Conservation (phyloP, 2,329 filamentous ascomycete genomes). For the Aspergillus sp. region DNA sequence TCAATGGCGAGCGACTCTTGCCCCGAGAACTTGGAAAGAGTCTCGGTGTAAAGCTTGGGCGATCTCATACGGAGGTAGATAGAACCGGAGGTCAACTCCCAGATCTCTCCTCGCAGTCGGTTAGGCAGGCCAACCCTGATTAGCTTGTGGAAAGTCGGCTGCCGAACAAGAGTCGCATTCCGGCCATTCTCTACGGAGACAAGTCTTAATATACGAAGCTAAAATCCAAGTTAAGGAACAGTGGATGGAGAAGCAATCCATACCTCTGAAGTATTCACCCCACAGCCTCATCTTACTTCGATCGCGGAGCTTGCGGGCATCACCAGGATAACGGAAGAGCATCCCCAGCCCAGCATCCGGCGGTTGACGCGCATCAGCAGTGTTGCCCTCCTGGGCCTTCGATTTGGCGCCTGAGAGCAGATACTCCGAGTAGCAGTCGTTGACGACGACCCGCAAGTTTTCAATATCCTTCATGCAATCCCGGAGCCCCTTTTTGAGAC, state of each 20-base stretch:
- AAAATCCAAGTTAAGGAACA: neutral
- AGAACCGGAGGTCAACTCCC: constrained; percentile 90
- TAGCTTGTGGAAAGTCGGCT: constrained; percentile 95
- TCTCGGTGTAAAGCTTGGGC: constrained; percentile 75
- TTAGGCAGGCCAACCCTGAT: constrained; percentile 94
- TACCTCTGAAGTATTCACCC: constrained; percentile 79
- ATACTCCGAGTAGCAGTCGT: constrained; percentile 88
- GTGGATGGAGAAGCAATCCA: constrained; percentile 1
- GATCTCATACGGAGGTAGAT: constrained; percentile 80
- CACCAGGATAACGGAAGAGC: constrained; percentile 88
- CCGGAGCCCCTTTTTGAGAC: constrained; percentile 79
- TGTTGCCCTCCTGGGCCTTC: constrained; percentile 45
- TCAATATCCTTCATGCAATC: constrained; percentile 81
- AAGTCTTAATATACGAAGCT: constrained; percentile 7
- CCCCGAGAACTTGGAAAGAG: constrained; percentile 72
- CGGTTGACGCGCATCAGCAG: constrained; percentile 40
- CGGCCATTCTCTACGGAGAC: constrained; percentile 67
- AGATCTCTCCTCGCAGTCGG: constrained; percentile 83
- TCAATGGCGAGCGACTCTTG: constrained; percentile 91
- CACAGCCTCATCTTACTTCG: constrained; percentile 95
- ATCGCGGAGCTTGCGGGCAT: constrained; percentile 86
- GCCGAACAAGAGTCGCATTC: constrained; percentile 82
- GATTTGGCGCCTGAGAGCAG: constrained; percentile 45
- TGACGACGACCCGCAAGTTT: constrained; percentile 69
- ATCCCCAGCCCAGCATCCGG: constrained; percentile 93